Conservation (phyloP, 2,329 filamentous ascomycete species). For the Ploettnerulaceae sp. region DNA sequence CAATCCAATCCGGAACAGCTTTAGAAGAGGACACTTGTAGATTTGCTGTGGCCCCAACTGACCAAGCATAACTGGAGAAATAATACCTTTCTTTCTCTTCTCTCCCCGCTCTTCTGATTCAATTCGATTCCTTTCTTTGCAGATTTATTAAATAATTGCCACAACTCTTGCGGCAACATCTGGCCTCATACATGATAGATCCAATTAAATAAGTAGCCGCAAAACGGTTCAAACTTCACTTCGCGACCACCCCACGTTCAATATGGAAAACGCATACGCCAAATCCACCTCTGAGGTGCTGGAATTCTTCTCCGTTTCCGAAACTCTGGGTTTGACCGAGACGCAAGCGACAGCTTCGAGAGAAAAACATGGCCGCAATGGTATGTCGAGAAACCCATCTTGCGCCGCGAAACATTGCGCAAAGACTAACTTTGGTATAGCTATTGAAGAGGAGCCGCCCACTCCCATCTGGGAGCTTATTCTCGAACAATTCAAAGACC, state of each 20-base stretch:
- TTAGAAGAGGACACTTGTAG: constrained; percentile 19
- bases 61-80: constrained; percentile 6
- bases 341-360: constrained; percentile 52
- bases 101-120: constrained; percentile 1
- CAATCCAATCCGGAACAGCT: constrained; percentile 10
- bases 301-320: constrained; percentile 52
- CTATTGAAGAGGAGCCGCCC: constrained; percentile 82
- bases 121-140: not conserved
- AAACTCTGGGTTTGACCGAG: constrained; percentile 51
- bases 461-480: constrained; percentile 96
- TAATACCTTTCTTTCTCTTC: not conserved
- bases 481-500: constrained; percentile 98
- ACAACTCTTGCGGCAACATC: constrained; percentile 9
- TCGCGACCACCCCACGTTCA: constrained; percentile 13
- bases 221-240: constrained; percentile 15
- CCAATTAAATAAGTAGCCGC: constrained; percentile 17
- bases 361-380: constrained; percentile 60
- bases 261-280: constrained; percentile 61
- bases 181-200: constrained; percentile 18
- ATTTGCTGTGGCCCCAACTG: constrained; percentile 7
- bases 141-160: constrained; percentile 11
- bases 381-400: constrained; percentile 41
- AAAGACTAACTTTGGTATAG: constrained; percentile 38
- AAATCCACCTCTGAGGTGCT: constrained; percentile 55
- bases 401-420: constrained; percentile 11